Evolutionary conservation across 257 asterid genomes (phyloP), one percentile per base, ranked within the genome.

Genomic region (Voacanga thouarsii): DNA sequence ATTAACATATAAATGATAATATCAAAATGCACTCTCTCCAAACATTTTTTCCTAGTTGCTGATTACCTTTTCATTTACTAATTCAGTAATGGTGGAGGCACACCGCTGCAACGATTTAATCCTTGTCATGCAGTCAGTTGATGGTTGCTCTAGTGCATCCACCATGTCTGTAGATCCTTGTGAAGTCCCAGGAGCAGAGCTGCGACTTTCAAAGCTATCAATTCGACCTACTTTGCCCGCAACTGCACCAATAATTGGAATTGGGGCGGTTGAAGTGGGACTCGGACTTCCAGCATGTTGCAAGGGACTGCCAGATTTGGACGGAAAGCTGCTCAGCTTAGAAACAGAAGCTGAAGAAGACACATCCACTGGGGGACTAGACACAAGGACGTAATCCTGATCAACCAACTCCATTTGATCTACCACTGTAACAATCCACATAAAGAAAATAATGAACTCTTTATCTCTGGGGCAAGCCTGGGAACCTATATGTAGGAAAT

Each of bases 371-470:
- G 89, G 93, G 63, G 95, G 92, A 66, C 92, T 90, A 50, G 92
- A 83, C 63, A 94, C 98, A 60, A 94, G 83, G 78, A 94, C 97
- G 73, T 92, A 94, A 80, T 91, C 98, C 89, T 87, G 90, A 82
- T 82, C 98, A 71, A 89, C 89, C 80, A 89, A 83, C 89, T 92
- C 98, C 79, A 88, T 55, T 3, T 91, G 90, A 82, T 90, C 96
- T 81, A 80, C 56, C 26, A 83, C 97, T 92, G 90, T 77, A 44
- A 60, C 56, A 84, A 82, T 56, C 72, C 78, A 57, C 63, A 81
- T 24, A 80, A 80, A 82, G 80, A 71, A 82, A 78, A 83, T 51
- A 45, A 45, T 49, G 33, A 77, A 64, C 56, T 64, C 50, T 57
- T 49, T 59, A 64, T 74, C 53, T 71, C 77, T 47, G 19, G 80